Evolutionary conservation across 2,329 filamentous ascomycete genomes (phyloP).

Genomic region (Colletotrichum tropicale): DNA sequence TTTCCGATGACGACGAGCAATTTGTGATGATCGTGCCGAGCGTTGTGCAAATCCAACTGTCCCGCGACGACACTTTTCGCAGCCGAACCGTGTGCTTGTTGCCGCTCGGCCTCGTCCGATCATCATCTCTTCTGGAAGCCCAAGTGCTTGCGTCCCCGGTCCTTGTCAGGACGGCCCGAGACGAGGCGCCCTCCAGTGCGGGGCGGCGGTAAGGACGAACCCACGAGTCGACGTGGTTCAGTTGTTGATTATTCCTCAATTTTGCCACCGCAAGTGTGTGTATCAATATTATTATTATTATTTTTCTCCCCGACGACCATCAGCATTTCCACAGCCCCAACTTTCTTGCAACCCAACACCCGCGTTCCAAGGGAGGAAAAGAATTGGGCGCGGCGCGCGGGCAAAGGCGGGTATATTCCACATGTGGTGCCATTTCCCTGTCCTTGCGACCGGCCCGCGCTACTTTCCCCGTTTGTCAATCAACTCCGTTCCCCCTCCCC

Average conservation of each 20-base stretch:
- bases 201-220: neutral
- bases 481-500: neutral
- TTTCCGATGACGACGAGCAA: neutral
- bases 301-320: neutral
- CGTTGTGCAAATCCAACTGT: neutral
- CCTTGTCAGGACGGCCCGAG: constrained; percentile 18
- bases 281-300: neutral
- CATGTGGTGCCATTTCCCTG: neutral
- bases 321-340: neutral
- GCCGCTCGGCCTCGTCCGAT: neutral
- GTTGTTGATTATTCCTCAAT: neutral
- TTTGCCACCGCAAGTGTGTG: neutral
- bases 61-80: neutral
- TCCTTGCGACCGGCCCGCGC: neutral
- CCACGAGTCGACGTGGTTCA: neutral
- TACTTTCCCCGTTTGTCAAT: constrained; percentile 1
- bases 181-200: constrained; percentile 1
- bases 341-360: neutral
- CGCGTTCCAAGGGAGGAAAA: neutral
- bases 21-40: neutral
- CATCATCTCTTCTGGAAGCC: neutral
- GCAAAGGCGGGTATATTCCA: neutral
- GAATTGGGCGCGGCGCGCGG: neutral
- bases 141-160: neutral
- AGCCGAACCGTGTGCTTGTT: neutral